A percentile compares a stretch with the other conserved stretches of the same genome.
Conservation (phyloP, 2,329 filamentous ascomycete species). For the Lizonia empirigonia region DNA sequence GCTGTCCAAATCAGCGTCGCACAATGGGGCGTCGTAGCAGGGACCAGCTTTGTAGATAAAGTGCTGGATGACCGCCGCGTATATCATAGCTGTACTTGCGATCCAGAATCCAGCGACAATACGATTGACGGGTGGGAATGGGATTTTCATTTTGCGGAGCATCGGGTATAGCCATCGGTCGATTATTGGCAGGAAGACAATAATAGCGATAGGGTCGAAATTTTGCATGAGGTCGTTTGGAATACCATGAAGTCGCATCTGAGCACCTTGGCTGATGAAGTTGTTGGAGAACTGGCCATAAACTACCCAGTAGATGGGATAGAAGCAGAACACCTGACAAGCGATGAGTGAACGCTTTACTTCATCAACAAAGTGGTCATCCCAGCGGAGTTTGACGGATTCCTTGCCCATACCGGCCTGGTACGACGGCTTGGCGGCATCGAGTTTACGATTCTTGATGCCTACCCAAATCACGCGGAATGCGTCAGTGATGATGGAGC, state of each 20-base stretch:
- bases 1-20: constrained; percentile 34
- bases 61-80: constrained; percentile 63
- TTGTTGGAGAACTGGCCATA: constrained; percentile 52
- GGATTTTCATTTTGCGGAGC: constrained; percentile 51
- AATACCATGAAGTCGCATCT: constrained; percentile 53
- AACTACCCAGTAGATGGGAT: constrained; percentile 55
- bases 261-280: constrained; percentile 53
- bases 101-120: constrained; percentile 61
- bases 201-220: constrained; percentile 54
- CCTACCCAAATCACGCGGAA: constrained; percentile 66
- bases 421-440: constrained; percentile 71
- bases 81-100: constrained; percentile 58
- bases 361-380: constrained; percentile 74
- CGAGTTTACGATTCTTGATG: constrained; percentile 60
- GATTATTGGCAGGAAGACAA: constrained; percentile 54
- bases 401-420: constrained; percentile 59
- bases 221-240: constrained; percentile 58
- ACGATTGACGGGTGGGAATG: constrained; percentile 58
- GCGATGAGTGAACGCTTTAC: constrained; percentile 69
- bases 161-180: constrained; percentile 52
- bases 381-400: constrained; percentile 58
- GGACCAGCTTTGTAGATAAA: constrained; percentile 61
- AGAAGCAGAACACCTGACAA: constrained; percentile 68
- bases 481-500: constrained; percentile 46
- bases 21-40: constrained; percentile 55